These are phyloP conservation scores for Kodamaea sagamina DNA, from an alignment of 805 yeast genomes.

Conservation along the genomic window DNA sequence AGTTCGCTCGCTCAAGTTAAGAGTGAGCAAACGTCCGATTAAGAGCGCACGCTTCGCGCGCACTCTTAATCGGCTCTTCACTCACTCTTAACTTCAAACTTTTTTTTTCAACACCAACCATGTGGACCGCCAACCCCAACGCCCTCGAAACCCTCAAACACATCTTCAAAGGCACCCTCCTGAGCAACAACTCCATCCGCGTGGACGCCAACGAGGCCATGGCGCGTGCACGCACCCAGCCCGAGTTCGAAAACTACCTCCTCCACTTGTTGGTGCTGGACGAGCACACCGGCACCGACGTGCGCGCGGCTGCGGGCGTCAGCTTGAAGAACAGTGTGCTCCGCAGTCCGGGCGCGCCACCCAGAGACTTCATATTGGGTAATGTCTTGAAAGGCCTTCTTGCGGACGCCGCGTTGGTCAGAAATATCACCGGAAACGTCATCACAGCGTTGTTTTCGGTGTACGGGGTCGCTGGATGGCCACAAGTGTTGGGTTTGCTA, in stretches of 20 bases:
- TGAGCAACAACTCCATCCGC: slow-evolving; percentile 57
- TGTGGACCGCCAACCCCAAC: slow-evolving; percentile 68
- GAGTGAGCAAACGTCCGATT: no score
- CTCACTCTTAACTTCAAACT: slow-evolving; percentile 2
- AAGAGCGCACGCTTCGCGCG: background rate
- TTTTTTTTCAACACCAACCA: slow-evolving; percentile 5
- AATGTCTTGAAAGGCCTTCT: slow-evolving; percentile 57
- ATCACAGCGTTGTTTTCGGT: slow-evolving; percentile 76
- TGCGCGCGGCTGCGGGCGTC: slow-evolving; percentile 87
- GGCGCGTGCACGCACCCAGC: slow-evolving; percentile 64
- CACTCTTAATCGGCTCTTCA: no score
- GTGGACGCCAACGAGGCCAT: slow-evolving; percentile 72
- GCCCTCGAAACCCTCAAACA: slow-evolving; percentile 64
- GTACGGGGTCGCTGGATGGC: slow-evolving; percentile 73
- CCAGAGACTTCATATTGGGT: slow-evolving; percentile 38
- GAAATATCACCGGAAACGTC: slow-evolving; percentile 89
- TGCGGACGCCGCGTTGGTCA: slow-evolving; percentile 58
- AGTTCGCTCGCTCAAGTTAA: no score
- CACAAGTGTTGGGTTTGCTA: slow-evolving; percentile 67
- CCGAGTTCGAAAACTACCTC: slow-evolving; percentile 81
- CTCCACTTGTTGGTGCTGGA: slow-evolving; percentile 65
- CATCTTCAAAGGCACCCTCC: slow-evolving; percentile 71
- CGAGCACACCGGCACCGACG: slow-evolving; percentile 47
- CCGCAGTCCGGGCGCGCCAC: slow-evolving; percentile 22
- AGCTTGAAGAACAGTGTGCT: slow-evolving; percentile 66